phyloP scores from a whole-genome alignment of 108 stramenopile genomes.

The Discostella pseudostelligera region DNA sequence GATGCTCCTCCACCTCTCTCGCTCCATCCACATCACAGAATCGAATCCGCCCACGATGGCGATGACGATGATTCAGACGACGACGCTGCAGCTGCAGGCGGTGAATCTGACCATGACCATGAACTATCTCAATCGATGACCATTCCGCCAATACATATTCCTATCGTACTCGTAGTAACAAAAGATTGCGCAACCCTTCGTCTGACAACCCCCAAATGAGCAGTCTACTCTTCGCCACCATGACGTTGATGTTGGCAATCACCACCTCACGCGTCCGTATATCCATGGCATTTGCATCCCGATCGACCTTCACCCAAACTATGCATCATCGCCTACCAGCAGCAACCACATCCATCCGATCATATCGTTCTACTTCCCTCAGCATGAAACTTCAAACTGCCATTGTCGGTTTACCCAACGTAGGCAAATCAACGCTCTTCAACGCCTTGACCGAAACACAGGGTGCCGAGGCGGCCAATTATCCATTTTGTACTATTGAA shows the following conservation, averaged over 20 bases:
- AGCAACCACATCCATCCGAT: slow-evolving; percentile 17
- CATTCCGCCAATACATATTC: too few relatives aligned
- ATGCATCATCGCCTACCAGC: background rate
- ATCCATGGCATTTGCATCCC: slow-evolving; percentile 26
- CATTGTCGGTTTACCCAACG: slow-evolving; percentile 97
- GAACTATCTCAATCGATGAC: too few relatives aligned
- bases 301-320: slow-evolving; percentile 38
- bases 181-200: too few relatives aligned
- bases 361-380: slow-evolving; percentile 33
- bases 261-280: slow-evolving; percentile 24
- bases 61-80: too few relatives aligned
- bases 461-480: slow-evolving; percentile 87
- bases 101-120: too few relatives aligned
- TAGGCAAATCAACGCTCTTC: slow-evolving; percentile 96
- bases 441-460: slow-evolving; percentile 96
- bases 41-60: too few relatives aligned
- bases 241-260: slow-evolving; percentile 16
- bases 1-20: too few relatives aligned
- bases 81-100: too few relatives aligned
- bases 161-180: too few relatives aligned
- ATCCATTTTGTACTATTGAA: slow-evolving; percentile 92
- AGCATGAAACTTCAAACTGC: slow-evolving; percentile 91
- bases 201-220: slow-evolving; percentile 25
- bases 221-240: slow-evolving; percentile 15
- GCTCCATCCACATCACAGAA: too few relatives aligned